Evolutionary conservation across 1,284 basidiomycete species (phyloP).

Genomic region (Lentinus polychrous): DNA sequence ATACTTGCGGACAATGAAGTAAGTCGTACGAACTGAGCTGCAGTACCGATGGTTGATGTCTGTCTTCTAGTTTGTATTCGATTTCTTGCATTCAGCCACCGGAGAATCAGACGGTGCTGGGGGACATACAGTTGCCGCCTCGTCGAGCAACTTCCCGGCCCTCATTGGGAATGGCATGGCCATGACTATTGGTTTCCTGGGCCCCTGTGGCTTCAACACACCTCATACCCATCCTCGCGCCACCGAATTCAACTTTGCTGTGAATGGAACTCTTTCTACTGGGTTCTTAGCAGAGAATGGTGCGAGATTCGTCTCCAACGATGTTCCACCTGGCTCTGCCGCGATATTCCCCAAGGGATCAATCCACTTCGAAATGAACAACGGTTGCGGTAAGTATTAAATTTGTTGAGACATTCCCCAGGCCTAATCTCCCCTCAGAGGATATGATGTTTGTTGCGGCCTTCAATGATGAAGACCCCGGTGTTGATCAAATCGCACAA

Average conservation of each 20-base stretch:
- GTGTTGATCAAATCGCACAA: slow-evolving; percentile 20
- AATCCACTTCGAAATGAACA: slow-evolving; percentile 25
- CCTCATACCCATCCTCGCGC: slow-evolving; percentile 28
- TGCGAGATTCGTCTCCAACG: slow-evolving; percentile 22
- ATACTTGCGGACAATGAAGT: slow-evolving; percentile 13
- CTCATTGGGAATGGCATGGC: slow-evolving; percentile 15
- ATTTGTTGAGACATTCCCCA: background rate
- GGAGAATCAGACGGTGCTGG: slow-evolving; percentile 12
- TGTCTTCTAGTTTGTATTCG: slow-evolving; percentile 14
- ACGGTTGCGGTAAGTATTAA: slow-evolving; percentile 18
- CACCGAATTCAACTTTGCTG: slow-evolving; percentile 24
- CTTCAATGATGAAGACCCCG: slow-evolving; percentile 26
- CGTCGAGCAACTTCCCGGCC: slow-evolving; percentile 14
- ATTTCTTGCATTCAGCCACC: slow-evolving; percentile 12
- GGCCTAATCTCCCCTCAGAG: slow-evolving; percentile 1
- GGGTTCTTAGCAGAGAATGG: slow-evolving; percentile 25
- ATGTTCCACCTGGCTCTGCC: slow-evolving; percentile 18
- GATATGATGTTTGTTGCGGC: slow-evolving; percentile 13
- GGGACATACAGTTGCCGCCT: slow-evolving; percentile 14
- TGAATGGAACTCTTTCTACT: slow-evolving; percentile 20
- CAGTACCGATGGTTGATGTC: background rate
- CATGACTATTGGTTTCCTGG: slow-evolving; percentile 17
- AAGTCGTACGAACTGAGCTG: background rate
- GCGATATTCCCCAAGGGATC: slow-evolving; percentile 23
- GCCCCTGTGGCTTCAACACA: slow-evolving; percentile 24